Evolutionary conservation across 1,284 basidiomycete genomes (phyloP).

Genomic region (Moniliella sp.): DNA sequence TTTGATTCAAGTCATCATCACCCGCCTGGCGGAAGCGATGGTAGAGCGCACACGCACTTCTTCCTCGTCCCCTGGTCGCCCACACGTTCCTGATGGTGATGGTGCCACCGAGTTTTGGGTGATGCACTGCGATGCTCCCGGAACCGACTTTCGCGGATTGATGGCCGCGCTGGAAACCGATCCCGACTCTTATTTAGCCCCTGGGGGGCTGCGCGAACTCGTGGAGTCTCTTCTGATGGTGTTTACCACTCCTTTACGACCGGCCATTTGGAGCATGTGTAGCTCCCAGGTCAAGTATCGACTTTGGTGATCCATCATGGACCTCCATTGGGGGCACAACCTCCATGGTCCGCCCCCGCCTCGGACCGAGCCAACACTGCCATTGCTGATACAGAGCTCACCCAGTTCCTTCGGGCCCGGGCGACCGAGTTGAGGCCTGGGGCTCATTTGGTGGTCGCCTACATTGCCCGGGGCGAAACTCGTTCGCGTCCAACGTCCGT

Average conservation of each 20-base stretch:
- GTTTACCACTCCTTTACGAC: slow-evolving; percentile 29
- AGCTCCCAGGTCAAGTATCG: slow-evolving; percentile 26
- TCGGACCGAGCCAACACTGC: slow-evolving; percentile 22
- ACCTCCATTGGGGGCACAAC: slow-evolving; percentile 34
- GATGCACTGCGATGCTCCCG: slow-evolving; percentile 29
- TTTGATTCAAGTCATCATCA: slow-evolving; percentile 28
- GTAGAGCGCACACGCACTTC: slow-evolving; percentile 4
- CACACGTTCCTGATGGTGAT: background rate
- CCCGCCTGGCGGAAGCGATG: slow-evolving; percentile 13
- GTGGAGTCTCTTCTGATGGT: slow-evolving; percentile 19
- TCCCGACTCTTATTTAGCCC: slow-evolving; percentile 24
- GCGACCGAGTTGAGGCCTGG: slow-evolving; percentile 5
- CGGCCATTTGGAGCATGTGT: slow-evolving; percentile 33
- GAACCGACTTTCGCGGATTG: slow-evolving; percentile 30
- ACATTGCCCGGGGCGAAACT: slow-evolving; percentile 31
- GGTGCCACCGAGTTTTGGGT: slow-evolving; percentile 24
- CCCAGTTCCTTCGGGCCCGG: slow-evolving; percentile 31
- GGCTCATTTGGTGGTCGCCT: slow-evolving; percentile 26
- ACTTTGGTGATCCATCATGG: slow-evolving; percentile 35
- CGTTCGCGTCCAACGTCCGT: slow-evolving; percentile 1
- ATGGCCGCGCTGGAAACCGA: slow-evolving; percentile 19
- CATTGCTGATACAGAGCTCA: slow-evolving; percentile 34
- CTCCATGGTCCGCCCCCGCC: slow-evolving; percentile 19
- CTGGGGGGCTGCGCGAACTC: slow-evolving; percentile 16
- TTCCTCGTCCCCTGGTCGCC: too few species aligned